A percentile compares a stretch with the other conserved stretches of the same genome.
phyloP scores from a whole-genome alignment of 2,329 filamentous ascomycete genomes.

The Phaeosphaeriaceae sp. region DNA sequence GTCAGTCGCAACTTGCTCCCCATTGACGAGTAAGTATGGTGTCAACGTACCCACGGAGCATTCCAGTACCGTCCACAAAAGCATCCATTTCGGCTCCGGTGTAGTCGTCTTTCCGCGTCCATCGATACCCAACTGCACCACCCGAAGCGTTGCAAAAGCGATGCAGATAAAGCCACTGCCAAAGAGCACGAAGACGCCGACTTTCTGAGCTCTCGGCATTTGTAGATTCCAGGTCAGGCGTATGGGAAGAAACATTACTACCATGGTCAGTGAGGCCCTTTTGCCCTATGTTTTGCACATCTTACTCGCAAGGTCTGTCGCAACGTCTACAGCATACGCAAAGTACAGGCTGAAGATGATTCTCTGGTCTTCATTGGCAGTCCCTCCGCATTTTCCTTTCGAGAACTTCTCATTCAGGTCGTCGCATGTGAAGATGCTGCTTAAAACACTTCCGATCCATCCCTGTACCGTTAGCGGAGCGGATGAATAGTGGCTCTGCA shows the following conservation, averaged over 20 bases:
- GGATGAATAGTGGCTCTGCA: no score
- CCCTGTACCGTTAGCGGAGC: slow-evolving; percentile 25
- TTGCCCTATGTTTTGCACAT: background rate
- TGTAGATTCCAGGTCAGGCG: slow-evolving; percentile 48
- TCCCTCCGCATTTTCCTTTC: slow-evolving; percentile 30
- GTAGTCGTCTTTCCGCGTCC: slow-evolving; percentile 22
- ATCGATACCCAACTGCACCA: slow-evolving; percentile 41
- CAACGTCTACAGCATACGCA: slow-evolving; percentile 43
- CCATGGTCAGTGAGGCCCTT: background rate
- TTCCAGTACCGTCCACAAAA: slow-evolving; percentile 46
- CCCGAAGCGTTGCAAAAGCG: slow-evolving; percentile 27
- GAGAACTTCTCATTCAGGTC: slow-evolving; percentile 49
- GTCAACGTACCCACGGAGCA: slow-evolving; percentile 36
- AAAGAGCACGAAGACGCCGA: slow-evolving; percentile 38
- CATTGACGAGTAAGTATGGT: background rate
- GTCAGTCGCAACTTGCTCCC: background rate
- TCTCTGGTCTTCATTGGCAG: slow-evolving; percentile 14
- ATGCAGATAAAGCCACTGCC: slow-evolving; percentile 29
- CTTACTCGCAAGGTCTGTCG: slow-evolving; percentile 44
- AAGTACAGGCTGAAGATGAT: slow-evolving; percentile 41
- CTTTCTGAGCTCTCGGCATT: slow-evolving; percentile 41
- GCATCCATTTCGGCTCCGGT: slow-evolving; percentile 43
- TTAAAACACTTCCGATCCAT: slow-evolving; percentile 45
- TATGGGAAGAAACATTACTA: slow-evolving; percentile 48
- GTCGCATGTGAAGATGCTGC: slow-evolving; percentile 46